Evolutionary conservation across 2,329 filamentous ascomycete species (phyloP), one percentile per base, ranked within the genome.

Genomic region (Huntiella omanensis): DNA sequence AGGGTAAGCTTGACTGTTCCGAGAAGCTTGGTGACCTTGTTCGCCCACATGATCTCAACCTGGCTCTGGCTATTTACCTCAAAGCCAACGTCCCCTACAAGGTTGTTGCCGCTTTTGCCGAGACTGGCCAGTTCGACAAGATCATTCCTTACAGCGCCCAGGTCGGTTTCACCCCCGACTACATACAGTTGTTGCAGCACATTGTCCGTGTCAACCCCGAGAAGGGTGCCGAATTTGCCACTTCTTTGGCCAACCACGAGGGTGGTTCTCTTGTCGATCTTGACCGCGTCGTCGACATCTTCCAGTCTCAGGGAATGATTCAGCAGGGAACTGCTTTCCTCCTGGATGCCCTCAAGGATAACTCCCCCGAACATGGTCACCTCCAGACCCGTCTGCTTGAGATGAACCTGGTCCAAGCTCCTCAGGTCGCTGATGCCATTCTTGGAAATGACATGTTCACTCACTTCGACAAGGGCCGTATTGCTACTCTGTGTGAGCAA

Each of bases 361-460:
- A 98, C 66, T 81, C 80, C 56, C 86, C 86, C 1, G 91, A 98
- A 62, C 87, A 98, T 59, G 88, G 79, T 35, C 79, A 88, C 54
- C 71, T 98, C 35, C 91, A 98, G 64, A 98, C 92, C 16, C 81
- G 91, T 50, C 72, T 98, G 3, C 68, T 98, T 47, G 92, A 98
- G 70, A 96, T 98, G 87, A 98, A 98, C 63, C 66, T 98, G 52
- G 72, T 93, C 63, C 92, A 94, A 55, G 92, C 91, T 1, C 91
- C 91, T 43, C 91, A 96, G 62, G 92, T 98, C 46, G 91, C 92
- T 3, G 92, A 98, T 62, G 91, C 91, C 33, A 98, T 98, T 54
- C 75, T 98, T 36, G 84, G 88, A 53, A 98, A 98, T 57, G 85
- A 96, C 56, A 95, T 98, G 82, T 96, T 98, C 64, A 86, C 86